Percentiles rank a stretch among this genome's conserved stretches.
Evolutionary conservation across 768 basidiomycete genomes (phyloP).

Genomic region (Pisolithus sp.): DNA sequence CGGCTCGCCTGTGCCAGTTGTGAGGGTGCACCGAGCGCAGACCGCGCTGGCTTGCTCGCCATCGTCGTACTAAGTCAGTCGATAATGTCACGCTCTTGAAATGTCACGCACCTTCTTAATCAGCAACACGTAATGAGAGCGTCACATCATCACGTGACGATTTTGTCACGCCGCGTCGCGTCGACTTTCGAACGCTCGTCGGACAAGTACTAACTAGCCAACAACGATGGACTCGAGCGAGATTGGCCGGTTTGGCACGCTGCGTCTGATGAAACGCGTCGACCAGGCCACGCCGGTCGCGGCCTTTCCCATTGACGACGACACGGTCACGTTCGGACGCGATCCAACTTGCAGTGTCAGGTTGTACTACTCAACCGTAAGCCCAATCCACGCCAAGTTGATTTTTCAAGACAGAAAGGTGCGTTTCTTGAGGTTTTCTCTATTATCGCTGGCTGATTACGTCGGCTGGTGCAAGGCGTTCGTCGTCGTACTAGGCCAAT

Average conservation of each 20-base stretch:
- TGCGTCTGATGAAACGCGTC: slow-evolving; percentile 54
- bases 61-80: not conserved
- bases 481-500: slow-evolving; percentile 51
- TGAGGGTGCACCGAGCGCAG: slow-evolving; percentile 21
- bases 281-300: slow-evolving; percentile 45
- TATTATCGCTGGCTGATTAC: no score
- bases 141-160: no score
- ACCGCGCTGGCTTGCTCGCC: slow-evolving; percentile 3
- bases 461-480: slow-evolving; percentile 46
- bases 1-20: slow-evolving; percentile 57
- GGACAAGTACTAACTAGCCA: no score
- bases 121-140: no score
- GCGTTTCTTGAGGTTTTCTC: slow-evolving; percentile 3
- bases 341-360: slow-evolving; percentile 59
- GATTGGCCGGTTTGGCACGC: slow-evolving; percentile 60
- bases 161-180: no score
- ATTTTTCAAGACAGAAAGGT: slow-evolving; percentile 59
- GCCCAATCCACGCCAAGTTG: slow-evolving; percentile 59
- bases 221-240: slow-evolving; percentile 39
- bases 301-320: slow-evolving; percentile 66
- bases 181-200: no score
- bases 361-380: slow-evolving; percentile 62
- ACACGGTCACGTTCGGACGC: slow-evolving; percentile 62
- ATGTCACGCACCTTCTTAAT: no score
- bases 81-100: no score